Evolutionary conservation across 2,329 filamentous ascomycete genomes (phyloP).

Genomic region (Trichoderma arundinaceum): DNA sequence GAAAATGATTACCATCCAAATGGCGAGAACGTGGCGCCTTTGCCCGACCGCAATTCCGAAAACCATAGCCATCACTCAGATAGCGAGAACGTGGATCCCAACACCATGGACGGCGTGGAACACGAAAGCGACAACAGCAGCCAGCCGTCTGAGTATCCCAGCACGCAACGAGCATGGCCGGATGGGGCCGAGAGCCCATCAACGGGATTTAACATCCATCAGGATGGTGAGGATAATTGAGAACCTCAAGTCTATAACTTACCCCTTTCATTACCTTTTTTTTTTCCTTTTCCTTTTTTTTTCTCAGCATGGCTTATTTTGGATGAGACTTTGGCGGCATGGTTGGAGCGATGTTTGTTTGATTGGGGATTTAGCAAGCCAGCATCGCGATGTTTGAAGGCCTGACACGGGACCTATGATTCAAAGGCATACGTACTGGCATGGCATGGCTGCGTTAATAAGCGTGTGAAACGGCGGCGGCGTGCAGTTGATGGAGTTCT

Average conservation of each 20-base stretch:
- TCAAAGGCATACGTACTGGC: no score
- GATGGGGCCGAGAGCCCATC: constrained; percentile 34
- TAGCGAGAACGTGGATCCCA: constrained; percentile 58
- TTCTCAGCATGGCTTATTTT: not conserved
- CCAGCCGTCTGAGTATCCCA: constrained; percentile 62
- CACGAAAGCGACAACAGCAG: constrained; percentile 52
- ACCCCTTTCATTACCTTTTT: not conserved
- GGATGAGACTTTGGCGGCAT: not conserved
- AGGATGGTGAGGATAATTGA: constrained; percentile 40
- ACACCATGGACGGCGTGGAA: constrained; percentile 37
- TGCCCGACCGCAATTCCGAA: not conserved
- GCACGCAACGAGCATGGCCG: constrained; percentile 54
- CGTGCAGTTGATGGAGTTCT: not conserved
- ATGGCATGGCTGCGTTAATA: no score
- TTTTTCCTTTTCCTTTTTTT: not conserved
- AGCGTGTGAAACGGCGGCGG: not conserved
- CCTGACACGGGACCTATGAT: no score
- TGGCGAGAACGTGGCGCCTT: constrained; percentile 53
- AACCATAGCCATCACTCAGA: constrained; percentile 47
- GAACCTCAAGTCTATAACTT: not conserved
- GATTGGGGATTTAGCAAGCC: not conserved
- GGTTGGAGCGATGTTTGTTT: not conserved
- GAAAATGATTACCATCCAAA: constrained; percentile 48
- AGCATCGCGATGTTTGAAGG: not conserved
- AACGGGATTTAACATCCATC: constrained; percentile 49